These are phyloP conservation scores for Cadophora sp. DNA, from an alignment of 2,329 filamentous ascomycete genomes.

Conservation along the genomic window DNA sequence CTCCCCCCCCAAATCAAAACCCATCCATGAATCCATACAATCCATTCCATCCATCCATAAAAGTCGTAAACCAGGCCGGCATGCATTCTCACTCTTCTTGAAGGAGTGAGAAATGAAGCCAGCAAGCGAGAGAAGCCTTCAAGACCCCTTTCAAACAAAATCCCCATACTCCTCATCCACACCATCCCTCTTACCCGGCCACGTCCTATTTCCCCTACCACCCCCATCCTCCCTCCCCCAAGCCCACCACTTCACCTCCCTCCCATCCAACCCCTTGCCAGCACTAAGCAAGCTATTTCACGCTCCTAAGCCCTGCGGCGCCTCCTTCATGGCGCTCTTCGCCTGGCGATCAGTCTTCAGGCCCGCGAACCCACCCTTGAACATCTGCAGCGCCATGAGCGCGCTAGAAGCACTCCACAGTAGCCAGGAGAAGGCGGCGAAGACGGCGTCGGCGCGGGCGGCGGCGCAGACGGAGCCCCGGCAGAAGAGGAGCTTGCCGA, in stretches of 20 bases:
- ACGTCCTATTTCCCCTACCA: slow-evolving; percentile 9
- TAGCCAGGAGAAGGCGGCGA: slow-evolving; percentile 59
- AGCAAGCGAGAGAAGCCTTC: slow-evolving; percentile 18
- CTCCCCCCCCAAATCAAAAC: background rate
- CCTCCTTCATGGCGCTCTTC: slow-evolving; percentile 40
- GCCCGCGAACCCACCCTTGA: slow-evolving; percentile 49
- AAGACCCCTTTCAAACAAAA: slow-evolving; percentile 27
- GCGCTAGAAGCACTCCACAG: slow-evolving; percentile 58
- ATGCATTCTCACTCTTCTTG: background rate
- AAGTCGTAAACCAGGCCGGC: slow-evolving; percentile 9
- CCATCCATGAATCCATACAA: background rate
- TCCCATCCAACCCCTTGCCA: background rate
- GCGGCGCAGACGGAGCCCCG: slow-evolving; percentile 61
- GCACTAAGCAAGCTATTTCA: slow-evolving; percentile 19
- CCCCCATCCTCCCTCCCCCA: background rate
- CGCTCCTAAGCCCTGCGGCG: slow-evolving; percentile 28
- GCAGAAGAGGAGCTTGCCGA: slow-evolving; percentile 62
- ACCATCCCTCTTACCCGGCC: slow-evolving; percentile 21
- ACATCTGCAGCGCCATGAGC: slow-evolving; percentile 54
- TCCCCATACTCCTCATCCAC: slow-evolving; percentile 26
- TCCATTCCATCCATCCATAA: background rate
- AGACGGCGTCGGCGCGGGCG: slow-evolving; percentile 60
- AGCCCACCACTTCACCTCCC: slow-evolving; percentile 6
- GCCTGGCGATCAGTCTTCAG: slow-evolving; percentile 40
- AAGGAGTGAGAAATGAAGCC: background rate